Evolutionary conservation across 805 yeast species (phyloP), one percentile per base, ranked within the genome.

Genomic region (Sugiyamaella smithiae): DNA sequence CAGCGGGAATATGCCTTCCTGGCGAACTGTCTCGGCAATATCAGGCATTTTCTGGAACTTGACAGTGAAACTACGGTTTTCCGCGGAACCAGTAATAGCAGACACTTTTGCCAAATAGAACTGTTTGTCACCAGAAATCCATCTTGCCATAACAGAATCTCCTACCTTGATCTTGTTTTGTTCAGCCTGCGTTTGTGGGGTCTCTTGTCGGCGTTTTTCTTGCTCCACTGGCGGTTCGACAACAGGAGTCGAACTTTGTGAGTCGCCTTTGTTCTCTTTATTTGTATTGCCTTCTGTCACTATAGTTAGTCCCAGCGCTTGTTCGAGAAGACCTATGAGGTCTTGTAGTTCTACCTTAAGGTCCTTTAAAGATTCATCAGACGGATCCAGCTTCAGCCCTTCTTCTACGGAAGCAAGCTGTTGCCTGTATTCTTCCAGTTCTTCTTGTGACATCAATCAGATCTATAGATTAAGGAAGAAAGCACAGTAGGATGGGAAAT

Each of bases 341-440:
- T 64, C 65, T 11, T 40, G 28, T 19, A 67, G 57, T 54, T 67
- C 71, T 1, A 24, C 25, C 40, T 57, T 60, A 32, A 66, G 56
- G 6, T 49, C 56, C 12, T 41, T 23, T 8, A 67, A 59, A 22
- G 63, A 58, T 19, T 53, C 62, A 45, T 59, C 57, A 1, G 44
- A 50, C 5, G 67, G 67, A 24, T 54, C 60, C 3, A 52, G 55
- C 23, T 26, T 32, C 8, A 67, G 48, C 6, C 63, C 62, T 26
- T 50, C 59, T 29, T 54, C 57, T 7, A 67, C 66, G 24, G 54
- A 46, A 7, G 52, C 56, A n/a, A 68, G 63, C 52, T 66, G 69
- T 11, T 45, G 47, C 43, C 59, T 51, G 49, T 62, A 68, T 47
- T 68, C 68, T 7, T 52, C 58, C 23, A 66, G 56, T 52, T 67